phyloP scores from a whole-genome alignment of 2,329 filamentous ascomycete genomes.

The Penicillium sp. region DNA sequence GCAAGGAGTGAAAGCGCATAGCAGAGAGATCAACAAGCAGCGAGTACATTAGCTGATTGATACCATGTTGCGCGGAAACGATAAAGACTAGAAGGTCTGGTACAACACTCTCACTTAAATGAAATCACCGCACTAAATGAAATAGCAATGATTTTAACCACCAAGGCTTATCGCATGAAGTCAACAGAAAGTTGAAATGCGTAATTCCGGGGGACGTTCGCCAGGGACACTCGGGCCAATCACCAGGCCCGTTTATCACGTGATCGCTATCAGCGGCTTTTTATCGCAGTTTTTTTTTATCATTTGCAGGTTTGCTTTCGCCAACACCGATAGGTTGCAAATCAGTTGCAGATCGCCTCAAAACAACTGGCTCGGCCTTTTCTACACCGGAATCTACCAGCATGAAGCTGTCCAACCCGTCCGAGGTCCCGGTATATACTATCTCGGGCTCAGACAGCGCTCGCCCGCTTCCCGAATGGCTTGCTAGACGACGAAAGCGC shows the following conservation, averaged over 20 bases:
- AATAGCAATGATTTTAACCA: background rate
- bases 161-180: conserved; percentile 8
- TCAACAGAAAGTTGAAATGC: conserved; percentile 16
- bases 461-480: conserved; percentile 90
- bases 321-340: conserved; percentile 5
- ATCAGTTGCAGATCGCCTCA: conserved; percentile 11
- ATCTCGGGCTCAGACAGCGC: conserved; percentile 88
- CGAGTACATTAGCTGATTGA: conserved; percentile 18
- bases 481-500: conserved; percentile 82
- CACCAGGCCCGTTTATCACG: conserved; percentile 30
- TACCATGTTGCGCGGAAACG: conserved; percentile 14
- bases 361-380: conserved; percentile 9
- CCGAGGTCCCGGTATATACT: conserved; percentile 87
- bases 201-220: conserved; percentile 36
- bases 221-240: conserved; percentile 35
- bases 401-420: conserved; percentile 62
- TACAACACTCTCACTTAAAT: conserved; percentile 10
- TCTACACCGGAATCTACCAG: conserved; percentile 31
- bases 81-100: conserved; percentile 7
- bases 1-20: conserved; percentile 20
- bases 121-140: background rate
- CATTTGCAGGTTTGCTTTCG: conserved; percentile 9
- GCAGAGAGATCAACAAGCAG: conserved; percentile 21
- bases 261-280: conserved; percentile 30
- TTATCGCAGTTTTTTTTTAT: conserved; percentile 32